Base-by-base conservation (phyloP, 352 stramenopile species). In the Pythium brachiatum region DNA sequence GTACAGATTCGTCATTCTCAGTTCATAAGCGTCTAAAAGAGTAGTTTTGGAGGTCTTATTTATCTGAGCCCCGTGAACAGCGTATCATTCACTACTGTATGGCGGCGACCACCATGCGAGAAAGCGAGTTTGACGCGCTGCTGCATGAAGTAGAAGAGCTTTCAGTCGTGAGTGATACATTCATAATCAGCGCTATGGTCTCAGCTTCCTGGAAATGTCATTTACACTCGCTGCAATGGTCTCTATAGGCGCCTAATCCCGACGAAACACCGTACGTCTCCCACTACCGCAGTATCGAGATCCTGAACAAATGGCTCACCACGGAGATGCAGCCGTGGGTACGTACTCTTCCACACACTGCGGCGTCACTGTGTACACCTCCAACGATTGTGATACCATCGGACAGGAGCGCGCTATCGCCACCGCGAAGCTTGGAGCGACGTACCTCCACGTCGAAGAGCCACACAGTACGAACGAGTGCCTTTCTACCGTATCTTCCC, bases 361-460 rank as follows among this genome's bases (percentile, higher is more conserved):
- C n/a, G n/a, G n/a, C n/a, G n/a, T n/a, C n/a, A n/a, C n/a, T n/a
- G n/a, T n/a, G n/a, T n/a, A n/a, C n/a, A n/a, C n/a, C n/a, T n/a
- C n/a, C n/a, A n/a, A n/a, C n/a, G n/a, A n/a, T n/a, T 43, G 26
- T 34, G 2, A 34, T 32, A 12, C 23, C 5, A 4, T 43, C 16
- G 9, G 44, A 15, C 47, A 89, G 80, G 72, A 88, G 39, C 44
- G 47, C 4, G 75, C 73, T 20, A 50, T 74, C 5, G 66, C 50
- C 25, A 65, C 76, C 31, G 69, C 68, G 4, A 79, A 77, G 54
- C 64, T 88, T 5, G 81, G 81, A 1, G 69, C 74, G 12, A 69
- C 57, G 23, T 82, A 81, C 60, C 67, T 87, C 29, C 68, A 80
- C 47, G 78, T 87, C 32, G 79, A 90, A 60, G 81, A 90, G 31